Base-by-base conservation (phyloP, 768 basidiomycete species). In the Lepiota venenata region DNA sequence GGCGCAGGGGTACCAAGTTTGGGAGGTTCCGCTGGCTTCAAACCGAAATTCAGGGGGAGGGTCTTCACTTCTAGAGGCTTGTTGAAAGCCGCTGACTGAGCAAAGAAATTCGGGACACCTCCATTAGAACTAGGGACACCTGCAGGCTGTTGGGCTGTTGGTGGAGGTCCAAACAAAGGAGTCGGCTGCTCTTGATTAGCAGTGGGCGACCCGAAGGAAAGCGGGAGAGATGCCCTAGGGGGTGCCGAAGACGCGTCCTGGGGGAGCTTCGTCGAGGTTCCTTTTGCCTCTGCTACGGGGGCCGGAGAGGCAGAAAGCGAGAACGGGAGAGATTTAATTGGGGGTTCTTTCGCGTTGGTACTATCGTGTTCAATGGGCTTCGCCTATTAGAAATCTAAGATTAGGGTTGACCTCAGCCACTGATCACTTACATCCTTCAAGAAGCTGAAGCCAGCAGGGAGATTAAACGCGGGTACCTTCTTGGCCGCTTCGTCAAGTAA, bases 391-490 rank as follows among this genome's bases (percentile, higher is more conserved):
- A 47, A 53, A 55, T 52, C 35, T 44, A 56, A 56, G 42, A 16
- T 56, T 22, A 36, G 10, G 49, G 53, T 27, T 45, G 6, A 36
- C 41, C 11, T 38, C 18, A 36, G 35, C 22, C 15, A 25, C 44
- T 44, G 21, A 38, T 4, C 20, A 60, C 70, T 52, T 52, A 68
- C 68, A 44, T 66, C 64, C 60, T 83, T 81, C 4, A 83, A 79
- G 60, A 91, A 90, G 41, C 74, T 82, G 67, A 91, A 91, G 6
- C 78, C 81, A 50, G 73, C 67, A 16, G 87, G 81, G 37, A 84
- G 72, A 38, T 83, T 74, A 64, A 86, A 89, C 4, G 72, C 67
- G 1, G 85, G 85, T 9, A 67, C 72, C 56, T 72, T 78, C 63
- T 77, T 79, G 10, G 79, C 76, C 6, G 80, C 80, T 60, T 81